phyloP scores from a whole-genome alignment of 2,329 filamentous ascomycete genomes.

The Pseudogymnoascus sp. region DNA sequence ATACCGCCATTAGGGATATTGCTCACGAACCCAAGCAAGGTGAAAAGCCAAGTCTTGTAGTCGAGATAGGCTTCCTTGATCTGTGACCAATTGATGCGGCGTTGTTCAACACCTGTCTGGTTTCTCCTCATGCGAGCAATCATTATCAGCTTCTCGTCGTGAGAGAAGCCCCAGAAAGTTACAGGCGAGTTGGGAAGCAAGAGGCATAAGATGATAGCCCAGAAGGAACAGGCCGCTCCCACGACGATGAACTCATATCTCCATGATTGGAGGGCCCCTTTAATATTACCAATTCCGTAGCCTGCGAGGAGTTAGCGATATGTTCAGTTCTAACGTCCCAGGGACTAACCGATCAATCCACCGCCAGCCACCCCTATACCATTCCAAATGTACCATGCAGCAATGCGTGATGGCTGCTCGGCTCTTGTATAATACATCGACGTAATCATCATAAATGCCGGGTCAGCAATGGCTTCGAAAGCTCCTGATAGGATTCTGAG shows the following conservation, averaged over 20 bases:
- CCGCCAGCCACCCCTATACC: conserved; percentile 17
- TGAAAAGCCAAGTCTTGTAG: conserved; percentile 28
- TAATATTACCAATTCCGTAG: conserved; percentile 22
- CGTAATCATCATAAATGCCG: conserved; percentile 27
- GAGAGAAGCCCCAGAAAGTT: conserved; percentile 31
- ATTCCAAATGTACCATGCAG: conserved; percentile 16
- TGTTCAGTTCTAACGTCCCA: conserved; percentile 10
- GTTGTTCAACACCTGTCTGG: conserved; percentile 45
- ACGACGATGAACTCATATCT: conserved; percentile 13
- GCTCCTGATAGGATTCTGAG: conserved; percentile 21
- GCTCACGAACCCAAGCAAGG: conserved; percentile 22
- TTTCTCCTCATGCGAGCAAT: conserved; percentile 45
- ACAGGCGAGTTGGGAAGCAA: conserved; percentile 42
- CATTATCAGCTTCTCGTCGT: conserved; percentile 35
- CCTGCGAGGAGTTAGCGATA: conserved; percentile 19
- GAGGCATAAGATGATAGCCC: conserved; percentile 32
- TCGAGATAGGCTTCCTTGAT: conserved; percentile 39
- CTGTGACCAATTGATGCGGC: conserved; percentile 40
- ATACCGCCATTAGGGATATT: conserved; percentile 50
- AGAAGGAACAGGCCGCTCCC: conserved; percentile 21
- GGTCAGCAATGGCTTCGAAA: conserved; percentile 21
- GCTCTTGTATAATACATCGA: conserved; percentile 28
- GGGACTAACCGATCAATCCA: conserved; percentile 10
- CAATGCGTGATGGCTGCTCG: conserved; percentile 27
- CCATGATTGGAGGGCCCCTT: conserved; percentile 17